These are phyloP conservation scores for Fagopyrum tataricum DNA, from an alignment of 148 eudicot genomes.

Conservation along the genomic window DNA sequence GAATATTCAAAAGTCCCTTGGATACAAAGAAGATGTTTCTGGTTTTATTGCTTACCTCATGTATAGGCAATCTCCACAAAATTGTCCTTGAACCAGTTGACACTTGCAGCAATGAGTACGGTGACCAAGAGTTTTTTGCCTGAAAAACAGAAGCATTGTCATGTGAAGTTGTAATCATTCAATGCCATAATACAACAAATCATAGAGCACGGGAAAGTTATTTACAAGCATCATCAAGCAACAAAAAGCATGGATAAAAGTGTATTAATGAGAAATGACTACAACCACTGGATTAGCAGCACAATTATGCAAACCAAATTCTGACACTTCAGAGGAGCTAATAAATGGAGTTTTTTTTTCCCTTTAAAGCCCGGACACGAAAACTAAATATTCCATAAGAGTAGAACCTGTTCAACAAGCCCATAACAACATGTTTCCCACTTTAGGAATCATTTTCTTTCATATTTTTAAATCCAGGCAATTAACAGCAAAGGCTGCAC, in stretches of 20 bases:
- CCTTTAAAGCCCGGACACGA: neutral
- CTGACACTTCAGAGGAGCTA: neutral
- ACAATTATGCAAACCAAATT: neutral
- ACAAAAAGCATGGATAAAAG: neutral
- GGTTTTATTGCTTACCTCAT: constrained; percentile 45
- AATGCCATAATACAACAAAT: neutral
- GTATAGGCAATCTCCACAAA: constrained; percentile 92
- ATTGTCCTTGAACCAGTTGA: constrained; percentile 77
- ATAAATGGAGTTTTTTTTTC: neutral
- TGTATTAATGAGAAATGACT: too few relatives aligned
- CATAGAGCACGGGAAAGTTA: neutral
- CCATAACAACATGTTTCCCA: neutral
- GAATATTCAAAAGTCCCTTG: neutral
- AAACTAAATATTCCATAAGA: neutral
- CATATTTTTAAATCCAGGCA: neutral
- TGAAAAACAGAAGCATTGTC: constrained; percentile 27
- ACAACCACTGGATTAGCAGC: neutral
- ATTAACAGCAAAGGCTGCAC: constrained; percentile 1
- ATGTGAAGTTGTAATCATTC: neutral
- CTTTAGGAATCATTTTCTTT: neutral
- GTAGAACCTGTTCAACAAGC: neutral
- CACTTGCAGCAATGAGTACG: constrained; percentile 80
- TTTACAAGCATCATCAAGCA: neutral
- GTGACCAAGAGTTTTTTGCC: constrained; percentile 93
- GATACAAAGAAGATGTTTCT: neutral